Percentiles rank a stretch among this genome's conserved stretches.
Conservation (phyloP, 805 yeast genomes). For the Wickerhamiella galacta region DNA sequence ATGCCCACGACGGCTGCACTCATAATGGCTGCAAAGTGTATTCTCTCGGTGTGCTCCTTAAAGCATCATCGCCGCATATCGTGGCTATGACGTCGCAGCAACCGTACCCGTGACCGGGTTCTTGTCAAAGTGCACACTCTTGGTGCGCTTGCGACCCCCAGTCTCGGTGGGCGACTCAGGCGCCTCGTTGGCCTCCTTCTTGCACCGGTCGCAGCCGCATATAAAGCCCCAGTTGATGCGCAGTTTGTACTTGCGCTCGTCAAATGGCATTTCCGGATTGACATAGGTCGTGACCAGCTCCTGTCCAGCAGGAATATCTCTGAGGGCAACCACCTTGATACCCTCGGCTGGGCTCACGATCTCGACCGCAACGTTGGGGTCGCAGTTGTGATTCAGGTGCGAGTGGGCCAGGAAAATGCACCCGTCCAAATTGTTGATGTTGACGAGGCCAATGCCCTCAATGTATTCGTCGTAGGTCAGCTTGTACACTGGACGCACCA, state of each 20-base stretch:
- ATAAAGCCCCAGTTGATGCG: constrained; percentile 67
- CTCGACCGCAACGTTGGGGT: constrained; percentile 44
- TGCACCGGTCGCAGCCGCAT: constrained; percentile 53
- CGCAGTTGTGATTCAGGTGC: constrained; percentile 62
- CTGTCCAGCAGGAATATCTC: constrained; percentile 43
- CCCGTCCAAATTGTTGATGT: constrained; percentile 55
- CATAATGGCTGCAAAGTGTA: too few relatives aligned
- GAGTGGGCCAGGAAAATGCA: constrained; percentile 46
- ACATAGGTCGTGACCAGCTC: constrained; percentile 58
- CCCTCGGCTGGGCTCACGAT: constrained; percentile 34
- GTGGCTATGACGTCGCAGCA: too few relatives aligned
- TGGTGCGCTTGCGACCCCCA: constrained; percentile 8
- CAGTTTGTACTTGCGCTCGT: constrained; percentile 45
- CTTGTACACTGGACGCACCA: constrained; percentile 24
- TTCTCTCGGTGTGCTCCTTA: too few relatives aligned
- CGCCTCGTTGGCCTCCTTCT: constrained; percentile 18
- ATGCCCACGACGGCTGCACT: too few relatives aligned
- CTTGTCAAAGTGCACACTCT: constrained; percentile 15
- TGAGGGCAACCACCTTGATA: constrained; percentile 41
- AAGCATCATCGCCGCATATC: too few relatives aligned
- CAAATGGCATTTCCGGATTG: constrained; percentile 44
- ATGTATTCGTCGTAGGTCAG: constrained; percentile 38
- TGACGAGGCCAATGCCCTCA: constrained; percentile 50
- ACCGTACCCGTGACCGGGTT: constrained; percentile 9
- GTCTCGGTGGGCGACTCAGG: constrained; percentile 7